phyloP scores from a whole-genome alignment of 2,329 filamentous ascomycete genomes.

The Drechslerella dactyloides region DNA sequence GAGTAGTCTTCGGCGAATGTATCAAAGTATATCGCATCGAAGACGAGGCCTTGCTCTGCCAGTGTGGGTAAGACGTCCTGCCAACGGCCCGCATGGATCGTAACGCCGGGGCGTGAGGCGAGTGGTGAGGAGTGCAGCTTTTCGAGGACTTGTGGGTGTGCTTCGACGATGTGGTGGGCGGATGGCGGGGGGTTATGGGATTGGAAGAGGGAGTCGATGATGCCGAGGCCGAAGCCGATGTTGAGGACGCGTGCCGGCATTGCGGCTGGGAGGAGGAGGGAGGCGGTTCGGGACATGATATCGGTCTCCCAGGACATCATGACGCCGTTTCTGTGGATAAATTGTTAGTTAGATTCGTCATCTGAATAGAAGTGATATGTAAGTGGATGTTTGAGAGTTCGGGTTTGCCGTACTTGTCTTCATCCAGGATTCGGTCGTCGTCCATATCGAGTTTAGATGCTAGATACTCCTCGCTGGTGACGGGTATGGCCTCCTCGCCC shows the following conservation, averaged over 20 bases:
- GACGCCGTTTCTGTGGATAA: constrained; percentile 72
- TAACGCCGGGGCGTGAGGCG: constrained; percentile 66
- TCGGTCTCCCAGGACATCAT: constrained; percentile 94
- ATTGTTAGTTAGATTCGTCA: constrained; percentile 68
- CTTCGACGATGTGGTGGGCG: constrained; percentile 83
- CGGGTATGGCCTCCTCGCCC: constrained; percentile 53
- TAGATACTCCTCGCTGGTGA: constrained; percentile 50
- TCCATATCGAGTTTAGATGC: constrained; percentile 30
- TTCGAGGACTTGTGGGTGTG: constrained; percentile 76
- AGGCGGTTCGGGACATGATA: constrained; percentile 68
- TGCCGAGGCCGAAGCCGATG: constrained; percentile 90
- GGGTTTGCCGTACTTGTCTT: constrained; percentile 54
- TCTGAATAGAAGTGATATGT: constrained; percentile 72
- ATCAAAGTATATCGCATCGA: constrained; percentile 94
- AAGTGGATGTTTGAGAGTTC: constrained; percentile 66
- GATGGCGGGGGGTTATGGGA: constrained; percentile 70
- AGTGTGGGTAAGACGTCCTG: constrained; percentile 77
- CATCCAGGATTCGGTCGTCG: constrained; percentile 56
- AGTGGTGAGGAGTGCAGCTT: constrained; percentile 73
- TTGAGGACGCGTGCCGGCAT: constrained; percentile 70
- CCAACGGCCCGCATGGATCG: constrained; percentile 76
- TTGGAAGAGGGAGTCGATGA: constrained; percentile 78
- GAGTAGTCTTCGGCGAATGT: constrained; percentile 95
- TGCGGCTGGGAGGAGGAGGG: constrained; percentile 24
- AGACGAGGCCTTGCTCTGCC: constrained; percentile 71